Evolutionary conservation across 2,329 filamentous ascomycete species (phyloP), one percentile per base, ranked within the genome.

Genomic region (Fusarium neocosmosporiellum): DNA sequence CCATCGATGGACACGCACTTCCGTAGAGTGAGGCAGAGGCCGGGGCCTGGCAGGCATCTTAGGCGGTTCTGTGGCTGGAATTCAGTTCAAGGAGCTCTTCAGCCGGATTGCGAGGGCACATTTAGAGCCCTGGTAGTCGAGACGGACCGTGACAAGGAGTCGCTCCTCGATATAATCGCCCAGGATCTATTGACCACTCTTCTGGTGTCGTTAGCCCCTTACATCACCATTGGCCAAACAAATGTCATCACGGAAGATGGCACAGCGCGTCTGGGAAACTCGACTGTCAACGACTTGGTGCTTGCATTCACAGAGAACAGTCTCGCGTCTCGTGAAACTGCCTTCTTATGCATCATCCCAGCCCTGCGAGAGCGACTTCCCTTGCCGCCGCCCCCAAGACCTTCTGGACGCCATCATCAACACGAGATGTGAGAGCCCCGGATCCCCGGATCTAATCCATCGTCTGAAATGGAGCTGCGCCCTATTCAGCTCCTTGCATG

Each of bases 161-260:
- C 69, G 6, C 59, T 74, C 4, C 58, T 73, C 18, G 65, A 73
- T 3, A 20, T 66, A 0, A 69, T 70, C 24, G 63, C 65, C n/a
- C 70, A 72, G 33, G 70, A 75, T 11, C 63, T 76, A 1, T 72
- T 73, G 27, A 64, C 54, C 4, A 13, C 22, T 13, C 62, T 66
- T 7, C 22, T 70, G 20, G 57, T 39, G 29, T 68, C 46, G 27
- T 20, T 61, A 39, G 22, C 8, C 48, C 31, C 5, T 13, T 5
- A 41, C 5, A 41, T 60, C 16, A 34, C 37, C 3, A 33, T 70
- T 6, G 55, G 31, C 10, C 36, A 43, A 18, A 59, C 66, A 2
- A 61, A 46, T 7, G n/a, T 69, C 11, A 18, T 48, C 7, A 63
- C 69, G 43, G 57, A 27, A 43, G 50, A 58, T 20, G 63, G 68